Evolutionary conservation across 805 yeast genomes (phyloP), one percentile per base, ranked within the genome.

Genomic region (Komagataella kurtzmanii): DNA sequence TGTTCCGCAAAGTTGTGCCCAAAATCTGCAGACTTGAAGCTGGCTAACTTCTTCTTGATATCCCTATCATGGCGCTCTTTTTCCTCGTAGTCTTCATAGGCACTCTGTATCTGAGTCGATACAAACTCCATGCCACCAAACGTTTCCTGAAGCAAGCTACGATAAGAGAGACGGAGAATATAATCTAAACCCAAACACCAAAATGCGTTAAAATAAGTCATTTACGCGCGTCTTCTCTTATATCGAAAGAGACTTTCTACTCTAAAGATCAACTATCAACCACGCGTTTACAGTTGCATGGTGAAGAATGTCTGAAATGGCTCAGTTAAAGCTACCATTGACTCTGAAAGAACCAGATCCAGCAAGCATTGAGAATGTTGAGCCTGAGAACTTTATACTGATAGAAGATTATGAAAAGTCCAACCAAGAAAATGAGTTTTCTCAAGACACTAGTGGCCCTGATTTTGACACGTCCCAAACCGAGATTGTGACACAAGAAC

Each of bases 121-220:
- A 45, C 24, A 24, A 45, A 45, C n/a, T 54, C 59, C 12, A 51
- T 51, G 44, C 46, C 44, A 6, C 54, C 59, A 14, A 49, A 51
- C 43, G 47, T 45, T 14, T 53, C 53, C 17, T 21, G 23, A 21
- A 3, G 23, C 45, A 49, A 44, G 21, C 56, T 56, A 3, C 30
- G 30, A 10, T 24, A 49, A 14, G 45, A 46, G 17, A 54, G 23
- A 21, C 3, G 23, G 23, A 21, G 48, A 49, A 51, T 24, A 7
- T 44, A 46, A 44, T 8, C 14, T 44, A 17, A 10, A 19, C 23
- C 23, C 23, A 44, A 8, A 18, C 19, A 18, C 23, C 23, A 44
- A 18, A 44, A 12, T 44, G 19, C 21, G 0, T 19, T 17, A 45
- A 14, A 45, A 45, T 10, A 45, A 12, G 24, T 45, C 14, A 8